These are phyloP conservation scores for Pseudogymnoascus sp. DNA, from an alignment of 2,329 filamentous ascomycete genomes.

Conservation along the genomic window DNA sequence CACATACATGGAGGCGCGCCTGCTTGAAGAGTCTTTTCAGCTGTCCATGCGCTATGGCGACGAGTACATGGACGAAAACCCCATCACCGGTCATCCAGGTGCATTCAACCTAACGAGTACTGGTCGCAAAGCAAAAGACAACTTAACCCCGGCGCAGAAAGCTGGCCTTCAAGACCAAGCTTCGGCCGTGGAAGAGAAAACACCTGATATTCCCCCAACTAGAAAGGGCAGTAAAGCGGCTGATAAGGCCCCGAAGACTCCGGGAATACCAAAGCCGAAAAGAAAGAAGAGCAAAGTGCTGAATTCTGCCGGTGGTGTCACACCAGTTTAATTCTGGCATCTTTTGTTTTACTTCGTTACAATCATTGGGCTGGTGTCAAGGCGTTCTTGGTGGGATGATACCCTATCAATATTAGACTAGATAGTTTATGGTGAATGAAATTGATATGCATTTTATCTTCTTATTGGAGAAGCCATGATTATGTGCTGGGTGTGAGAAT, in stretches of 20 bases:
- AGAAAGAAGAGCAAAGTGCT: conserved; percentile 31
- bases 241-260: conserved; percentile 27
- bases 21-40: conserved; percentile 48
- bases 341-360: not conserved
- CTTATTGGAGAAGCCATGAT: not conserved
- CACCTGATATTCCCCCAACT: conserved; percentile 22
- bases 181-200: conserved; percentile 16
- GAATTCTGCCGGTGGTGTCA: conserved; percentile 17
- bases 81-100: conserved; percentile 57
- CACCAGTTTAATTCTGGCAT: conserved; percentile 12
- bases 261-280: conserved; percentile 30
- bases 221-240: conserved; percentile 23
- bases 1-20: conserved; percentile 22
- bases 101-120: conserved; percentile 58
- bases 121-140: conserved; percentile 36
- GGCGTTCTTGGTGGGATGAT: conserved; percentile 1
- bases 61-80: conserved; percentile 61
- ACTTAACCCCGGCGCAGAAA: conserved; percentile 18
- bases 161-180: conserved; percentile 17
- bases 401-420: conserved; percentile 5
- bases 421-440: not conserved
- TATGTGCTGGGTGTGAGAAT: not conserved
- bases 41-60: conserved; percentile 52
- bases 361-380: not conserved
- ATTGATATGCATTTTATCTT: not conserved